These are phyloP conservation scores for Carex myosuroides DNA, from an alignment of 176 grass and related monocot genomes.

Conservation along the genomic window DNA sequence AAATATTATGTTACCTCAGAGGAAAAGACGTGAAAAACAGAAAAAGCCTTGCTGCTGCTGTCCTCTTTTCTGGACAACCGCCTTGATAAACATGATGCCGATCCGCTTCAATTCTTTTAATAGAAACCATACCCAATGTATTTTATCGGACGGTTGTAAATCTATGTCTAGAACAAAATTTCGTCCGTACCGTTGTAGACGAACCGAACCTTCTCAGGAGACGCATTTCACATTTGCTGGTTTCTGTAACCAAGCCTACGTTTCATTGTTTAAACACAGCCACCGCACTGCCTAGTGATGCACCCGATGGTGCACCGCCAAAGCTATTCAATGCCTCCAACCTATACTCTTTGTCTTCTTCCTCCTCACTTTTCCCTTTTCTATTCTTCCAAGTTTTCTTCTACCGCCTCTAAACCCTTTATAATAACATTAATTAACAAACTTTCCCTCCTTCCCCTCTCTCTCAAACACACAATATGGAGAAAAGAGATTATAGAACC, in stretches of 20 bases:
- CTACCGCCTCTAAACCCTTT: not conserved
- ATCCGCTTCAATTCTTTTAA: not conserved
- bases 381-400: not conserved
- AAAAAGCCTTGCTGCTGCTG: not conserved
- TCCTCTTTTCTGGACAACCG: not conserved
- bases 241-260: conserved; percentile 3
- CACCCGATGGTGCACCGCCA: conserved; percentile 1
- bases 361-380: not conserved
- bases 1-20: no score
- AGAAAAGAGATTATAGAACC: not conserved
- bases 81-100: not conserved
- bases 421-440: not conserved
- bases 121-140: no score
- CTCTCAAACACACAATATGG: not conserved
- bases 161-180: not conserved
- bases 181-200: not conserved
- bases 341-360: not conserved
- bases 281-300: conserved; percentile 1
- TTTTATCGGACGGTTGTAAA: not conserved
- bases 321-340: not conserved
- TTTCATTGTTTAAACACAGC: conserved; percentile 5
- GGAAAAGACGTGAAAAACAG: not conserved
- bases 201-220: not conserved
- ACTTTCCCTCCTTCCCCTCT: not conserved
- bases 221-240: not conserved